phyloP scores from a whole-genome alignment of 768 basidiomycete genomes.

The Obba rivulosa region DNA sequence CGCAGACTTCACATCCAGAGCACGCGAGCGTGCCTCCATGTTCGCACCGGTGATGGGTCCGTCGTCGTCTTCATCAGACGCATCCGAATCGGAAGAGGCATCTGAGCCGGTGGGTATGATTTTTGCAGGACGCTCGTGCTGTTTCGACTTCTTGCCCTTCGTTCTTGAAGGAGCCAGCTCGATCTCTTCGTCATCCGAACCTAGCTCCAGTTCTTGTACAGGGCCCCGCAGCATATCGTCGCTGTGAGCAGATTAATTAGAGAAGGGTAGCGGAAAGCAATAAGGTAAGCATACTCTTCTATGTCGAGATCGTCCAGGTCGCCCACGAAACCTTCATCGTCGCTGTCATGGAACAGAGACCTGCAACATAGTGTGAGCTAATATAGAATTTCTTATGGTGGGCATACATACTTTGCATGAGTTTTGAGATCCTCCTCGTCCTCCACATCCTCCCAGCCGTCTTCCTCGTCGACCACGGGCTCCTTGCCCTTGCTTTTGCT shows the following conservation, averaged over 20 bases:
- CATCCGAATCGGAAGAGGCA: slow-evolving; percentile 36
- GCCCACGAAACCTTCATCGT: slow-evolving; percentile 35
- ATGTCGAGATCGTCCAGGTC: slow-evolving; percentile 47
- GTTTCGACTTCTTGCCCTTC: slow-evolving; percentile 50
- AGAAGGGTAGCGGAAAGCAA: not conserved
- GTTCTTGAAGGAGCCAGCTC: slow-evolving; percentile 22
- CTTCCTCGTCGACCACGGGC: slow-evolving; percentile 23
- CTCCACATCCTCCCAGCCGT: slow-evolving; percentile 60
- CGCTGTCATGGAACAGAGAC: slow-evolving; percentile 43
- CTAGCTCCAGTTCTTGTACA: slow-evolving; percentile 59
- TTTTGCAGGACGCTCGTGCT: slow-evolving; percentile 40
- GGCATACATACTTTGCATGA: slow-evolving; percentile 33
- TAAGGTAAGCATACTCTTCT: slow-evolving; percentile 33
- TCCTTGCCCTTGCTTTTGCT: slow-evolving; percentile 13
- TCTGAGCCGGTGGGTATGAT: slow-evolving; percentile 49
- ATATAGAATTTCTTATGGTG: slow-evolving; percentile 1
- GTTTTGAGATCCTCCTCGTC: slow-evolving; percentile 41
- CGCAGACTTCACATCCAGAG: slow-evolving; percentile 62
- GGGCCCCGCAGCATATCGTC: slow-evolving; percentile 47
- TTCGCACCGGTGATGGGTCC: slow-evolving; percentile 68
- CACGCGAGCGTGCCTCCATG: slow-evolving; percentile 77
- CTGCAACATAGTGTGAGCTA: slow-evolving; percentile 22
- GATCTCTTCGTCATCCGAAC: slow-evolving; percentile 50
- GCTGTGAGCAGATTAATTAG: slow-evolving; percentile 26
- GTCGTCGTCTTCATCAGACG: slow-evolving; percentile 39